Evolutionary conservation across 1,139 yeast species (phyloP).

Genomic region (Suhomyces bokatorum): DNA sequence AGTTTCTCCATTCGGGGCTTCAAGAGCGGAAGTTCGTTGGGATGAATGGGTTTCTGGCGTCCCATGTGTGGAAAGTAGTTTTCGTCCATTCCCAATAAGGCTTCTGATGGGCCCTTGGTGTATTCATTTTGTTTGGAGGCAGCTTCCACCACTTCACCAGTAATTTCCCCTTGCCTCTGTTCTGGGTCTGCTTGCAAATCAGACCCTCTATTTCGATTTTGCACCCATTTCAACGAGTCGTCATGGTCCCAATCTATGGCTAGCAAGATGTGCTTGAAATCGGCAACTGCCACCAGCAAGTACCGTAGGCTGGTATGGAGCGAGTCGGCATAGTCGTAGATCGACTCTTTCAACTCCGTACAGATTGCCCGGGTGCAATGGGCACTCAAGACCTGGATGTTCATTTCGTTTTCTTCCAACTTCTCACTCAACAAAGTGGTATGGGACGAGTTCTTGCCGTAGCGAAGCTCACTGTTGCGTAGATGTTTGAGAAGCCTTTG

Average conservation of each 20-base stretch:
- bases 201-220: not conserved
- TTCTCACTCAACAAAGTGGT: constrained; percentile 46
- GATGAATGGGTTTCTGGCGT: not conserved
- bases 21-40: not conserved
- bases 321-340: constrained; percentile 42
- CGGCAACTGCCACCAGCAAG: constrained; percentile 33
- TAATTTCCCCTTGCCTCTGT: not conserved
- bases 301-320: constrained; percentile 35
- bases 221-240: constrained; percentile 7
- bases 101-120: no score
- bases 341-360: constrained; percentile 43
- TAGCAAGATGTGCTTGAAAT: constrained; percentile 16
- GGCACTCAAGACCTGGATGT: constrained; percentile 50
- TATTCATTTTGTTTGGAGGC: no score
- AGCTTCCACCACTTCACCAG: not conserved
- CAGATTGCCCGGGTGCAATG: constrained; percentile 51
- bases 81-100: not conserved
- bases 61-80: not conserved
- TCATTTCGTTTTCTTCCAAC: constrained; percentile 48
- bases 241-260: constrained; percentile 14
- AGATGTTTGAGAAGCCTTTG: constrained; percentile 35
- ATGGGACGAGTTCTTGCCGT: constrained; percentile 45
- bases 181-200: not conserved
- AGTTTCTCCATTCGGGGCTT: not conserved
- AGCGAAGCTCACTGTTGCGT: constrained; percentile 43